phyloP scores from a whole-genome alignment of 2,329 filamentous ascomycete genomes.

The Paraconiothyrium sp. region DNA sequence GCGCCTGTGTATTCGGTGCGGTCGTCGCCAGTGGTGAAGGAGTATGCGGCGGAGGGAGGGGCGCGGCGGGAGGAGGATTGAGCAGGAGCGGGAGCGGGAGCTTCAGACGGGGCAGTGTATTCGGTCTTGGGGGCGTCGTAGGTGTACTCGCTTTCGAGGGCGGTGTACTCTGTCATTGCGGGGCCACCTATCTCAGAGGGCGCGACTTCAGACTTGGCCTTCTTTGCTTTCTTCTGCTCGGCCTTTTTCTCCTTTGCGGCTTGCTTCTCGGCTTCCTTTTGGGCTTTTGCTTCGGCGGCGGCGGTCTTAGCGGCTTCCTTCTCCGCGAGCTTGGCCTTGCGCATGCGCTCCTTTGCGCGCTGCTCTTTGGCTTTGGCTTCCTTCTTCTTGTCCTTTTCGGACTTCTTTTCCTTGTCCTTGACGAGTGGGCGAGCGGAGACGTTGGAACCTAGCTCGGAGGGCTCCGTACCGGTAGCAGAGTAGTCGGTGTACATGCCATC shows the following conservation, averaged over 20 bases:
- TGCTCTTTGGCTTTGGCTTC: slow-evolving; percentile 49
- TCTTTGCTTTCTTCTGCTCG: slow-evolving; percentile 57
- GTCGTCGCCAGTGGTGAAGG: slow-evolving; percentile 59
- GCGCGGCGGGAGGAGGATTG: slow-evolving; percentile 34
- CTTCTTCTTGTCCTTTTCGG: slow-evolving; percentile 51
- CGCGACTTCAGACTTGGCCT: slow-evolving; percentile 37
- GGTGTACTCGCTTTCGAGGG: slow-evolving; percentile 22
- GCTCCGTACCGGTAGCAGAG: slow-evolving; percentile 70
- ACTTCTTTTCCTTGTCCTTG: slow-evolving; percentile 48
- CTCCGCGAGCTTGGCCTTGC: slow-evolving; percentile 55
- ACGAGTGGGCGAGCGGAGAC: slow-evolving; percentile 56
- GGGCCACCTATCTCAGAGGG: slow-evolving; percentile 38
- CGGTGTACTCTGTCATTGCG: slow-evolving; percentile 31
- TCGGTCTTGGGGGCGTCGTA: slow-evolving; percentile 36
- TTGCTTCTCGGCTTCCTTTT: slow-evolving; percentile 52
- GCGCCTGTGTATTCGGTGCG: slow-evolving; percentile 53
- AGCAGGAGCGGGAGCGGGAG: slow-evolving; percentile 26
- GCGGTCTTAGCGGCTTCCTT: slow-evolving; percentile 46
- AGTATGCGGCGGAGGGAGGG: slow-evolving; percentile 54
- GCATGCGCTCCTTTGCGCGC: slow-evolving; percentile 61
- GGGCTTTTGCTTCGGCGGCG: slow-evolving; percentile 54
- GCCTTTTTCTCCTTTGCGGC: slow-evolving; percentile 50
- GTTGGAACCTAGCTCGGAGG: slow-evolving; percentile 66
- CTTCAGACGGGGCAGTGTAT: slow-evolving; percentile 42
- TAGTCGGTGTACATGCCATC: slow-evolving; percentile 86